Evolutionary conservation across 2,329 filamentous ascomycete genomes (phyloP), one percentile per base, ranked within the genome.

Genomic region (Aspergillus texensis): DNA sequence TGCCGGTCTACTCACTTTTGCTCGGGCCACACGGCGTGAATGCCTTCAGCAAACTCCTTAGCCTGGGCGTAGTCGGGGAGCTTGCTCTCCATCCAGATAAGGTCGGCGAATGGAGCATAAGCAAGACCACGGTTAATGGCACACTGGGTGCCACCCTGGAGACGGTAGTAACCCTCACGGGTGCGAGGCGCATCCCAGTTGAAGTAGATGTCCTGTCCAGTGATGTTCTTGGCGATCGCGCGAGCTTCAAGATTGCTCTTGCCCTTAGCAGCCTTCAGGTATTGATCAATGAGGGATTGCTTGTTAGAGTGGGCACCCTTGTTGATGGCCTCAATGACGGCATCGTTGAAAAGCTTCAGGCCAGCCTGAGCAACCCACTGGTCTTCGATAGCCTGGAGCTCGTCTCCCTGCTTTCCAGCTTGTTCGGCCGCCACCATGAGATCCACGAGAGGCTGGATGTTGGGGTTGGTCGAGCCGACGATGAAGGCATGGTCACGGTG

Each of bases 51-150:
- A 72, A 99, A 99, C 76, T 97, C 91, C 83, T 93, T 88, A 28
- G 95, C 95, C 83, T 98, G 95, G 57, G 85, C 85, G 78, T 85
- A 98, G 78, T 98, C 94, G 53, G 95, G 95, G 70, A 97, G 85
- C 83, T 97, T 97, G 83, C 91, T 94, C 87, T 99, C 95, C 95
- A 99, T 99, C 95, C 95, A 99, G 80, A 99, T 96, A 78, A 96
- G 89, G 75, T 98, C 94, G 67, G 91, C 91, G 82, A 96, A 97
- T 2, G 95, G 94, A 0, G 92, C 94, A 76, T 96, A 98, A 6
- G 94, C 93, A 63, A 96, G 82, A 39, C 94, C 94, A 55, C 94
- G 89, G 85, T 95, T 96, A 77, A 98, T 84, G 64, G 94, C 93
- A 78, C 92, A 96, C 79, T 93, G 89, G 74, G 92, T 96, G 64